These are phyloP conservation scores for Castanopsis chinensis DNA, from an alignment of 306 rosid species.

Conservation along the genomic window DNA sequence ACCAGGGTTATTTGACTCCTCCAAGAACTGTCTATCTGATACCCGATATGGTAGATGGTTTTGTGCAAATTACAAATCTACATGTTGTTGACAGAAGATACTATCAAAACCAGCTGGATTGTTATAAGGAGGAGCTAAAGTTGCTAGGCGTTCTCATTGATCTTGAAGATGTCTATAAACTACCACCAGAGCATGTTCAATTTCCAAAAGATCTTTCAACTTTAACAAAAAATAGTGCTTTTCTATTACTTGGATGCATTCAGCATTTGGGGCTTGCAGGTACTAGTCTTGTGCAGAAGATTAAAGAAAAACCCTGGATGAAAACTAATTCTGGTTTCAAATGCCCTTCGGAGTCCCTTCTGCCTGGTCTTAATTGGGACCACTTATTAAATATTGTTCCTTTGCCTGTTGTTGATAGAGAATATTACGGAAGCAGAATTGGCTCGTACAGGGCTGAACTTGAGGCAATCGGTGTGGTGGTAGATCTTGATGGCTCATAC, in stretches of 20 bases:
- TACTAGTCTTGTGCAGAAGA: background rate
- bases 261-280: background rate
- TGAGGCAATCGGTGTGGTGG: conserved; percentile 20
- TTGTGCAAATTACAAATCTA: conserved; percentile 3
- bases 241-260: conserved; percentile 15
- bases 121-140: conserved; percentile 4
- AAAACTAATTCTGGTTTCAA: conserved; percentile 18
- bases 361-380: conserved; percentile 11
- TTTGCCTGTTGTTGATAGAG: conserved; percentile 20
- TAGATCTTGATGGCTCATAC: conserved; percentile 1
- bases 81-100: conserved; percentile 13
- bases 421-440: conserved; percentile 3
- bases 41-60: background rate
- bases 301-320: background rate
- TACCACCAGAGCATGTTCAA: conserved; percentile 17
- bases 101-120: conserved; percentile 12
- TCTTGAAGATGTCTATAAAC: background rate
- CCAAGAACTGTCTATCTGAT: conserved; percentile 10
- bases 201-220: background rate
- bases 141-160: conserved; percentile 13
- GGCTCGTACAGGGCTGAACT: background rate
- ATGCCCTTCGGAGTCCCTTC: conserved; percentile 13
- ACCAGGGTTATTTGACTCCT: conserved; percentile 18
- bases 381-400: conserved; percentile 1
- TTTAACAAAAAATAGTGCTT: conserved; percentile 3